A percentile compares a stretch with the other conserved stretches of the same genome.
phyloP scores from a whole-genome alignment of 73 alveolate species.

The Paramecium pentaurelia region DNA sequence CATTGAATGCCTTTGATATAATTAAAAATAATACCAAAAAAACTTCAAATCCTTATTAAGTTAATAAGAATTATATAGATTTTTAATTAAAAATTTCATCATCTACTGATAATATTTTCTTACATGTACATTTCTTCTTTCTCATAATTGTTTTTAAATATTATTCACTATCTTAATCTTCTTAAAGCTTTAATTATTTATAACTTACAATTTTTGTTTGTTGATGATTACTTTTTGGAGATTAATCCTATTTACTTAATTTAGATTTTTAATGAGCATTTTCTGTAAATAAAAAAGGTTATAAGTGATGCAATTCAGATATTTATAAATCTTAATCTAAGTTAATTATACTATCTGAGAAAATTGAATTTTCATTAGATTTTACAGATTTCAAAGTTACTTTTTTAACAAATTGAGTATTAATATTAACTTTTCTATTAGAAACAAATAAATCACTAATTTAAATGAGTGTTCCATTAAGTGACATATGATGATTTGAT shows the following conservation, averaged over 20 bases:
- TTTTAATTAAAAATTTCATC: constrained; percentile 55
- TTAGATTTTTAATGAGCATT: not conserved
- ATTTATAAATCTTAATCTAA: not conserved
- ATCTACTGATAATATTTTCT: constrained; percentile 46
- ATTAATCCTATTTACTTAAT: not conserved
- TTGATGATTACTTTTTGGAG: not conserved
- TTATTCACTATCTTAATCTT: not conserved
- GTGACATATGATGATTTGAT: not conserved
- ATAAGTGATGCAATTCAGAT: not conserved
- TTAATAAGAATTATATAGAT: not conserved
- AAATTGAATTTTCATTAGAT: not conserved
- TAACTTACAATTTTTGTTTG: not conserved
- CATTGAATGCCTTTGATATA: constrained; percentile 44
- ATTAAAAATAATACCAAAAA: not conserved
- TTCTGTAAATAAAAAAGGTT: not conserved
- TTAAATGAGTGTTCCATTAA: not conserved
- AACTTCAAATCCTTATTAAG: constrained; percentile 26
- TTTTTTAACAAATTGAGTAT: not conserved
- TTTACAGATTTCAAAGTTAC: not conserved
- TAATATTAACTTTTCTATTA: not conserved
- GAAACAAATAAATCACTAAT: not conserved
- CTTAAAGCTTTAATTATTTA: not conserved
- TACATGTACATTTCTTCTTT: constrained; percentile 22
- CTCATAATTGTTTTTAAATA: not conserved
- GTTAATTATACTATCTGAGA: not conserved